Conservation (phyloP, 83 land plant species). For the Diphasiastrum complanatum region DNA sequence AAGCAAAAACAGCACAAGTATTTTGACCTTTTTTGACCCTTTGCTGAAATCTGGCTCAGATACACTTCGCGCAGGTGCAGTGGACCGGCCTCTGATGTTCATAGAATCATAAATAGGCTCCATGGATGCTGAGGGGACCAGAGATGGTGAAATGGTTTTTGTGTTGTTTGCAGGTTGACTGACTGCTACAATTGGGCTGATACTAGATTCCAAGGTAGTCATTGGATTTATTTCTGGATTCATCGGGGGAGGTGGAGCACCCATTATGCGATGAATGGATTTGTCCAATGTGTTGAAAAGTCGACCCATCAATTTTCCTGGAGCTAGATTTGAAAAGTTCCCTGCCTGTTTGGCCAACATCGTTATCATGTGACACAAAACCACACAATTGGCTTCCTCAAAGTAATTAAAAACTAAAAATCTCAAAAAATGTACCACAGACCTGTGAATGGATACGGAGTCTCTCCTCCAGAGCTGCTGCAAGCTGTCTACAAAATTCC, state of each 20-base stretch:
- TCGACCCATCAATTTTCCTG: slow-evolving; percentile 63
- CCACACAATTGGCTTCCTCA: not conserved
- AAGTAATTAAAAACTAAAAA: not conserved
- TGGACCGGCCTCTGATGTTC: slow-evolving; percentile 29
- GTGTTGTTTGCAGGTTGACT: slow-evolving; percentile 32
- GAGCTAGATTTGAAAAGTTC: slow-evolving; percentile 54
- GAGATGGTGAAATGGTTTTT: slow-evolving; percentile 41
- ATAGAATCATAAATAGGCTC: slow-evolving; percentile 50
- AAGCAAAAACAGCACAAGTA: not conserved
- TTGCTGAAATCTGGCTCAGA: slow-evolving; percentile 83
- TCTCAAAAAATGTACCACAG: slow-evolving; percentile 4
- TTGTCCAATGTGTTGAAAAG: slow-evolving; percentile 65
- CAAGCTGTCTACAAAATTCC: slow-evolving; percentile 55
- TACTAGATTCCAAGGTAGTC: not conserved
- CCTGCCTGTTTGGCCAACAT: slow-evolving; percentile 52
- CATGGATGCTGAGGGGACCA: slow-evolving; percentile 70
- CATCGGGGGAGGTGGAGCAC: slow-evolving; percentile 59
- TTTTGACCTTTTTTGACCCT: not conserved
- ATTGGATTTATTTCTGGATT: not conserved
- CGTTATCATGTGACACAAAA: not conserved
- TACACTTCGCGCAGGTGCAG: slow-evolving; percentile 56
- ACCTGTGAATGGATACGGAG: slow-evolving; percentile 87
- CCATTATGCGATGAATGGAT: slow-evolving; percentile 71
- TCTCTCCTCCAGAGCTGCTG: slow-evolving; percentile 71
- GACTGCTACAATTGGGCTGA: slow-evolving; percentile 8